Conservation (phyloP, 1,284 basidiomycete genomes). For the Apiotrichum veenhuisii region DNA sequence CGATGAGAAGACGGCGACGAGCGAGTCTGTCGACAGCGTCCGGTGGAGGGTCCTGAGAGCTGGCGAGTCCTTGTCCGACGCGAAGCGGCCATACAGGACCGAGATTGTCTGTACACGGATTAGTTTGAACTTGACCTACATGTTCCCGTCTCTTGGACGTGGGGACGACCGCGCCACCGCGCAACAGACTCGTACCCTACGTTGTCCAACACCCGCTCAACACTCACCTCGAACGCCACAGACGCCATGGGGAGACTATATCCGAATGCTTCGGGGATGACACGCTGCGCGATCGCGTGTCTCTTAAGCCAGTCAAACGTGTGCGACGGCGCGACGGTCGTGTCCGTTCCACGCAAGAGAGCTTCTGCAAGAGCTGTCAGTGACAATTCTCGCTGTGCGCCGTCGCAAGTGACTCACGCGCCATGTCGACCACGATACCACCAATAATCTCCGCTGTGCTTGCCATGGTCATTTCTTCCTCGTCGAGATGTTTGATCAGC, state of each 20-base stretch:
- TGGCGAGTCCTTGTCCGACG: neutral
- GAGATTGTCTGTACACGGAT: neutral
- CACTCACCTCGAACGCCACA: neutral
- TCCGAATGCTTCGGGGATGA: conserved; percentile 12
- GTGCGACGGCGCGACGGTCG: neutral
- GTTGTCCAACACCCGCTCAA: too few relatives aligned
- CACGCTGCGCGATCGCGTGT: neutral
- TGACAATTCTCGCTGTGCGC: neutral
- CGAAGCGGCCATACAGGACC: neutral
- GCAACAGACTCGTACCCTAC: too few relatives aligned
- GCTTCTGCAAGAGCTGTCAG: neutral
- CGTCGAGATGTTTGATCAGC: neutral
- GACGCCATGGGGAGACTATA: conserved; percentile 10
- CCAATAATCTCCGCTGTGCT: neutral
- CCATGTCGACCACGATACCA: neutral
- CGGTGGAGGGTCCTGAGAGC: conserved; percentile 6
- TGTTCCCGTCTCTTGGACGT: too few relatives aligned
- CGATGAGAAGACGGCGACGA: conserved; percentile 12
- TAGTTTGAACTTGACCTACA: neutral
- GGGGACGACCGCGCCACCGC: too few relatives aligned
- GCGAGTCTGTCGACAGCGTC: conserved; percentile 2
- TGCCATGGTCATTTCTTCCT: neutral
- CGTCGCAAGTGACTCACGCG: neutral
- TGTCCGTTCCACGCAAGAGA: neutral
- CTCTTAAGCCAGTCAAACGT: conserved; percentile 5